These are phyloP conservation scores for Biancaea sappan DNA, from an alignment of 306 rosid species.

Conservation along the genomic window DNA sequence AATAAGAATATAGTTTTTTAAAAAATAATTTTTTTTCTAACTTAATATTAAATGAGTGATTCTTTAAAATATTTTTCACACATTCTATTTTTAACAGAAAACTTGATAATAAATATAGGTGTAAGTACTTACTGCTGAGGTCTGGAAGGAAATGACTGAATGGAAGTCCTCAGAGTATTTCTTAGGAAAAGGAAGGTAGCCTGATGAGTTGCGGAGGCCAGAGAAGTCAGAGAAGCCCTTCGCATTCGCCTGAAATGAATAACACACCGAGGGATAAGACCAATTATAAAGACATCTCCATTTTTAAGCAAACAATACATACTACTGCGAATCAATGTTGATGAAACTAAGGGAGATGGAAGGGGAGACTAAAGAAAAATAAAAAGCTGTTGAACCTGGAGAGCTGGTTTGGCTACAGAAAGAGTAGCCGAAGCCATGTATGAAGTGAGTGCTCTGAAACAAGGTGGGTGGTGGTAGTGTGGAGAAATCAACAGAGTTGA, in stretches of 20 bases:
- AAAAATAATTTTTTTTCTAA: too few species aligned
- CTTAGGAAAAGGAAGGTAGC: slow-evolving; percentile 60
- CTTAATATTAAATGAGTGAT: too few species aligned
- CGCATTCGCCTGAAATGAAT: slow-evolving; percentile 57
- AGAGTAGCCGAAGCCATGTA: slow-evolving; percentile 94
- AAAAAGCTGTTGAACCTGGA: slow-evolving; percentile 55
- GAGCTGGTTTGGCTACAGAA: slow-evolving; percentile 87
- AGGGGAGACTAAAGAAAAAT: background rate
- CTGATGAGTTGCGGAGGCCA: slow-evolving; percentile 74
- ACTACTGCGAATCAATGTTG: background rate
- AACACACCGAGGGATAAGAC: background rate
- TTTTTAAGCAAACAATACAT: background rate
- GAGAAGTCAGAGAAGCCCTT: slow-evolving; percentile 82
- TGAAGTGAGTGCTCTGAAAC: slow-evolving; percentile 3
- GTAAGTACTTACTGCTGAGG: slow-evolving; percentile 75
- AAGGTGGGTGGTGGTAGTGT: slow-evolving; percentile 23
- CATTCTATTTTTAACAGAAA: too few species aligned
- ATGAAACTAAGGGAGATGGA: background rate
- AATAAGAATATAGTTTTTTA: too few species aligned
- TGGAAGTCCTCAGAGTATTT: slow-evolving; percentile 77
- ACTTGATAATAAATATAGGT: too few species aligned
- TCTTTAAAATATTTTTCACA: too few species aligned
- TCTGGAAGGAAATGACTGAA: slow-evolving; percentile 74
- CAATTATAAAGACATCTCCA: background rate
- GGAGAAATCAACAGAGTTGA: slow-evolving; percentile 4